Evolutionary conservation across 1,139 yeast species (phyloP).

Genomic region (Pneumocystis jirovecii): DNA sequence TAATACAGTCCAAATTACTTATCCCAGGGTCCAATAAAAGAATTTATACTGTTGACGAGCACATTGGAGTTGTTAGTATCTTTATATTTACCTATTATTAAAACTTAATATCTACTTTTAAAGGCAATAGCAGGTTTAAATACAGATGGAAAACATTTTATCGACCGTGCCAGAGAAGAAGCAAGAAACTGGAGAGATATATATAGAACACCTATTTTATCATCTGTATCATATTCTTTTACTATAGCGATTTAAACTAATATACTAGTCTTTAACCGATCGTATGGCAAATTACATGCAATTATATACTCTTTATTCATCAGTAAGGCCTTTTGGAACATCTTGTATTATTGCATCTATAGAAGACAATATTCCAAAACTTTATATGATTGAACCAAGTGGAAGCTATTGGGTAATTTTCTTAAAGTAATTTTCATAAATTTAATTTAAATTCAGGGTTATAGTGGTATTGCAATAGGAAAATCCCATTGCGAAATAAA

Average conservation of each 20-base stretch:
- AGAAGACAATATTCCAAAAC: conserved; percentile 75
- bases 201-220: conserved; percentile 63
- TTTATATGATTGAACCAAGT: conserved; percentile 95
- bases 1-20: conserved; percentile 68
- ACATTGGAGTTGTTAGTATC: conserved; percentile 61
- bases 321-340: conserved; percentile 95
- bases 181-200: conserved; percentile 63
- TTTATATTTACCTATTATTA: not conserved
- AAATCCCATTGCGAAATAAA: conserved; percentile 95
- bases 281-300: conserved; percentile 87
- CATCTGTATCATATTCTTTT: conserved; percentile 35
- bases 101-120: not conserved
- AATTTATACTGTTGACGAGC: conserved; percentile 84
- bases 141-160: conserved; percentile 94
- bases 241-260: not conserved
- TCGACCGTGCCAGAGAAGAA: conserved; percentile 83
- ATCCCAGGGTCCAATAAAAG: conserved; percentile 82
- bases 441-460: conserved; percentile 34
- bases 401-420: conserved; percentile 62
- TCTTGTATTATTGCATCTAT: conserved; percentile 87
- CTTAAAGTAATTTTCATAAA: not conserved
- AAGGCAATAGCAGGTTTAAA: conserved; percentile 68
- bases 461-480: conserved; percentile 92
- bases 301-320: conserved; percentile 87
- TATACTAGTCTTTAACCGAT: conserved; percentile 39